Percentiles rank a stretch among this genome's conserved stretches.
Conservation (phyloP, 441 rosid species). For the Sinapis alba region DNA sequence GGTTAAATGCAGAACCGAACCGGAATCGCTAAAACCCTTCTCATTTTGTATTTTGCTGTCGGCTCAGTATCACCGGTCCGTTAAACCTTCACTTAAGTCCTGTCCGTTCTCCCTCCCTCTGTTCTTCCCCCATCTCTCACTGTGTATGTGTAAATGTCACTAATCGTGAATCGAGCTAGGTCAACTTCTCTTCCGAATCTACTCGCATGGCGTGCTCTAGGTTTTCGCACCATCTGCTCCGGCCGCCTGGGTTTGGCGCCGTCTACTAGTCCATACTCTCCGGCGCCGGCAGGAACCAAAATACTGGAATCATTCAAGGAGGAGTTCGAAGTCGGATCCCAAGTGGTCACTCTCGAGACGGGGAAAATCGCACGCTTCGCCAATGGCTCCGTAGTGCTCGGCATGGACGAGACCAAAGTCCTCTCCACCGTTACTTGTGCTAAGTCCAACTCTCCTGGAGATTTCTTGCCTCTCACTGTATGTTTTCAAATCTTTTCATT, state of each 20-base stretch:
- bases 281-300: conserved; percentile 60
- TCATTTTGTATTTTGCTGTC: neutral
- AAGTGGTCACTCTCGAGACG: conserved; percentile 71
- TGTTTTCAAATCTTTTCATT: conserved; percentile 17
- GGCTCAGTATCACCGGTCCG: conserved; percentile 33
- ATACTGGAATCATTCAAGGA: conserved; percentile 74
- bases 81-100: conserved; percentile 26
- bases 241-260: conserved; percentile 63
- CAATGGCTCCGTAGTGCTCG: conserved; percentile 85
- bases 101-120: neutral
- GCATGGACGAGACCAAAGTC: conserved; percentile 80
- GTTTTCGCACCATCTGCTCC: conserved; percentile 64
- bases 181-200: conserved; percentile 48
- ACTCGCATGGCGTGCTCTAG: conserved; percentile 64
- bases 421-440: conserved; percentile 78
- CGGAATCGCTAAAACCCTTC: conserved; percentile 38
- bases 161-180: conserved; percentile 56
- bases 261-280: conserved; percentile 52
- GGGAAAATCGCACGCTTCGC: conserved; percentile 94
- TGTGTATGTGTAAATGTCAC: conserved; percentile 47
- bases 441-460: conserved; percentile 65
- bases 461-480: conserved; percentile 93
- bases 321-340: conserved; percentile 87
- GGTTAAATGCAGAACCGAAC: conserved; percentile 23
- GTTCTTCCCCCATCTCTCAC: conserved; percentile 6